These are phyloP conservation scores for Cicer bijugum DNA, from an alignment of 306 rosid species.

Conservation along the genomic window DNA sequence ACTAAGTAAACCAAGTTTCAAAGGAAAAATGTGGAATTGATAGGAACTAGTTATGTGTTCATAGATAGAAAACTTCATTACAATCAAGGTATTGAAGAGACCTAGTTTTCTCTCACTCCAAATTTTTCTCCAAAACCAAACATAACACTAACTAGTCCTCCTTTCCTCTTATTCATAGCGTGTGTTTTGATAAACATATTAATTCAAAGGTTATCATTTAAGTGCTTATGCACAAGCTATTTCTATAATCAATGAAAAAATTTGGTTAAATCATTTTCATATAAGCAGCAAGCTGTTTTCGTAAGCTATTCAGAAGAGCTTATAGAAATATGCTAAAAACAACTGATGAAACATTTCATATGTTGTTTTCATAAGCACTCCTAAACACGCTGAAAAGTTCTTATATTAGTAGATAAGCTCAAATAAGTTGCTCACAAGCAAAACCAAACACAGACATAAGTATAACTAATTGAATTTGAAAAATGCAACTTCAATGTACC, in stretches of 20 bases:
- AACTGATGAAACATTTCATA: neutral
- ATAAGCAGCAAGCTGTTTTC: too few relatives aligned
- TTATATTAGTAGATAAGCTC: neutral
- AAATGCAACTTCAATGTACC: constrained; percentile 48
- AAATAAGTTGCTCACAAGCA: neutral
- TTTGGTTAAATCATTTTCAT: too few relatives aligned
- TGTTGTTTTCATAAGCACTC: neutral
- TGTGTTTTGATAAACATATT: too few relatives aligned
- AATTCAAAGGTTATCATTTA: neutral
- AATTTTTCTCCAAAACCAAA: neutral
- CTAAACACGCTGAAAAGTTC: neutral
- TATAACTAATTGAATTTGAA: neutral
- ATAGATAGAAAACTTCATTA: neutral
- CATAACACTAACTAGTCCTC: neutral
- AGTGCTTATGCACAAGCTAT: neutral
- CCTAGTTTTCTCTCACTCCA: neutral
- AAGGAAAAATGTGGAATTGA: neutral
- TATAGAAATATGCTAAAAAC: neutral
- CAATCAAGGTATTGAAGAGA: neutral
- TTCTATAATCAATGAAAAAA: too few relatives aligned
- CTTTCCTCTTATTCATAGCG: neutral
- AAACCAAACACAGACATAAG: neutral
- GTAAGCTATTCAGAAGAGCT: neutral
- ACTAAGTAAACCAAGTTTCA: constrained; percentile 28
- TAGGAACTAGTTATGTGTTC: neutral